Evolutionary conservation across 805 yeast species (phyloP).

Genomic region (Candida methanosorbosa): DNA sequence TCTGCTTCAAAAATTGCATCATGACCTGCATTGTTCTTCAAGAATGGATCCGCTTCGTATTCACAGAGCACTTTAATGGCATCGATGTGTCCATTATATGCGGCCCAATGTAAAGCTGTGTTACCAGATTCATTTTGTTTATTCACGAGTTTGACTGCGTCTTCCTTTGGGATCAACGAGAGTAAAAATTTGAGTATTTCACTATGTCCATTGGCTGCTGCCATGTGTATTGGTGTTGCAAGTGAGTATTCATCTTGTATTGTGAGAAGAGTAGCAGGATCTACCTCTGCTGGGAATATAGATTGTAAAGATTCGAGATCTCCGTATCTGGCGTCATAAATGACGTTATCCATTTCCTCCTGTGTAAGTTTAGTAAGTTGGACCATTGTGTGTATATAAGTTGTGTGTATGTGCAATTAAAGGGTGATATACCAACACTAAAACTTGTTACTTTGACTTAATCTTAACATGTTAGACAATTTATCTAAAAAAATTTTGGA

Average conservation of each 20-base stretch:
- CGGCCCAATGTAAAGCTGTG: constrained; percentile 96
- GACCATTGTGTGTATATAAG: no score
- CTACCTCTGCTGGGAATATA: constrained; percentile 49
- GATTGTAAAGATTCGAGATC: constrained; percentile 69
- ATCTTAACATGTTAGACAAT: no score
- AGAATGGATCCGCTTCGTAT: constrained; percentile 73
- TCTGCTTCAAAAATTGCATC: constrained; percentile 90
- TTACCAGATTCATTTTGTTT: constrained; percentile 73
- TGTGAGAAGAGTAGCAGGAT: constrained; percentile 30
- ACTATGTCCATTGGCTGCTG: constrained; percentile 87
- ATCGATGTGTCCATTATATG: constrained; percentile 75
- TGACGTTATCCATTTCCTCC: constrained; percentile 77
- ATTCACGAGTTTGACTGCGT: constrained; percentile 39
- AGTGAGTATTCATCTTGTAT: constrained; percentile 57
- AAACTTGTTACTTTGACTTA: no score
- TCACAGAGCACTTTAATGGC: constrained; percentile 66
- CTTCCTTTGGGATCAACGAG: constrained; percentile 33
- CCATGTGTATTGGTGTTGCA: constrained; percentile 87
- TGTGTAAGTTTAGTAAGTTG: constrained; percentile 32
- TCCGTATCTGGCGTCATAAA: constrained; percentile 81
- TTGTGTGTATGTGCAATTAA: no score
- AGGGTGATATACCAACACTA: no score
- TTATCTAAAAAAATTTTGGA: no score
- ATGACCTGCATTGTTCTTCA: constrained; percentile 66
- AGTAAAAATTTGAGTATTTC: constrained; percentile 58